Percentiles rank a stretch among this genome's conserved stretches.
Evolutionary conservation across 495 filamentous ascomycete species (phyloP).

Genomic region (Lentithecium fluviatile): DNA sequence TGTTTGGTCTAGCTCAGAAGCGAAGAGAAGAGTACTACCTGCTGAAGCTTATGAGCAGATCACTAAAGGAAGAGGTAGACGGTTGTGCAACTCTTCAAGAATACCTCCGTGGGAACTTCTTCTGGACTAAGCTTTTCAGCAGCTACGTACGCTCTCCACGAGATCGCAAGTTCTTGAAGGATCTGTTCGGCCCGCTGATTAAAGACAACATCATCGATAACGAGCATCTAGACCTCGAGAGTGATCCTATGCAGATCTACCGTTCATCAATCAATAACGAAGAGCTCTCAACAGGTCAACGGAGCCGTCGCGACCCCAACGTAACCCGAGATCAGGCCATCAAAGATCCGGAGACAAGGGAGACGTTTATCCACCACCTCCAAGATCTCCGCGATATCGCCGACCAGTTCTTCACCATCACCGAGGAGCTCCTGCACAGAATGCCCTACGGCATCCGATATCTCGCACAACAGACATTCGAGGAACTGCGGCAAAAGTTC

Average conservation of each 20-base stretch:
- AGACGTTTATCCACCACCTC: constrained; percentile 87
- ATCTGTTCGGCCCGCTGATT: constrained; percentile 77
- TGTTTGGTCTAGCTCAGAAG: constrained; percentile 97
- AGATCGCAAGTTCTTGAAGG: constrained; percentile 87
- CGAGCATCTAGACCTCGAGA: constrained; percentile 85
- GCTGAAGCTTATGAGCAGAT: constrained; percentile 79
- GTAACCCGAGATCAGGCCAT: constrained; percentile 90
- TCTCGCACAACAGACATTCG: constrained; percentile 81
- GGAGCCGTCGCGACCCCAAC: constrained; percentile 73
- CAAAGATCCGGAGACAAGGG: constrained; percentile 84
- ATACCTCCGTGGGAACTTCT: constrained; percentile 84
- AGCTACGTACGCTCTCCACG: constrained; percentile 89
- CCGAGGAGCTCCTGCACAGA: constrained; percentile 78
- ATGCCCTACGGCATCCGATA: constrained; percentile 95
- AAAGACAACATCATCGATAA: constrained; percentile 89
- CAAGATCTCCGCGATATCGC: constrained; percentile 90
- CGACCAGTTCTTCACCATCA: constrained; percentile 75
- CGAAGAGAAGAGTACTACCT: constrained; percentile 95
- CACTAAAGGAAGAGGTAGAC: constrained; percentile 84
- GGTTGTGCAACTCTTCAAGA: constrained; percentile 71
- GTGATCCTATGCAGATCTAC: constrained; percentile 97
- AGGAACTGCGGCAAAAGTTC: constrained; percentile 71
- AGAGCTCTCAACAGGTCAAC: constrained; percentile 84
- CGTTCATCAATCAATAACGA: constrained; percentile 92
- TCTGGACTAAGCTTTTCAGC: constrained; percentile 82